These are phyloP conservation scores for Trichoderma sp. DNA, from an alignment of 2,329 filamentous ascomycete genomes.

Conservation along the genomic window DNA sequence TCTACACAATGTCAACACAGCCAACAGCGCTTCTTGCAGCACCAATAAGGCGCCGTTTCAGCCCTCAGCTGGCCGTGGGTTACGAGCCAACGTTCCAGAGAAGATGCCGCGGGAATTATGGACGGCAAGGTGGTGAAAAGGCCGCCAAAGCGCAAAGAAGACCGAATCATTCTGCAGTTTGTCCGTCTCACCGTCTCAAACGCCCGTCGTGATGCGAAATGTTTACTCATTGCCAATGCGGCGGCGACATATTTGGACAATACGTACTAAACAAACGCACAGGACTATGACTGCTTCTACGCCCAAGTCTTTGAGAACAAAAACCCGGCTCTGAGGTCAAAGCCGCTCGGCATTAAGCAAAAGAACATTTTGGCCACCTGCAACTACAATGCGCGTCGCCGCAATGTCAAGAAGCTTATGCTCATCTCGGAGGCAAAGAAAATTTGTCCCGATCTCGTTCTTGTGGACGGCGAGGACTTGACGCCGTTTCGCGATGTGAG, in stretches of 20 bases:
- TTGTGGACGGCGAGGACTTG: constrained; percentile 85
- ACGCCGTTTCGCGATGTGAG: constrained; percentile 84
- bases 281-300: constrained; percentile 93
- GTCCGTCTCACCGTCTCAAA: constrained; percentile 52
- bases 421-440: constrained; percentile 79
- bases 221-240: neutral
- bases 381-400: constrained; percentile 85
- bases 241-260: neutral
- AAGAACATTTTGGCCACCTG: constrained; percentile 92
- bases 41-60: neutral
- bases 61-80: neutral
- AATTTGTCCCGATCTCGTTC: constrained; percentile 80
- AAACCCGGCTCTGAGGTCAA: constrained; percentile 70
- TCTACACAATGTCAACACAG: neutral
- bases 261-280: constrained; percentile 26
- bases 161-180: constrained; percentile 79
- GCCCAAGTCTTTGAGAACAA: constrained; percentile 86
- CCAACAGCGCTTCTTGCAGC: constrained; percentile 2
- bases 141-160: constrained; percentile 57
- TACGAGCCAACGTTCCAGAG: neutral
- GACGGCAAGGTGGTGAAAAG: constrained; percentile 28
- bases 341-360: constrained; percentile 84
- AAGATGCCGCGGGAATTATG: constrained; percentile 8
- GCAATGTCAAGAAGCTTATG: constrained; percentile 80
- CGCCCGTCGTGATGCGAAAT: constrained; percentile 3